Conservation (phyloP, 78 protist species). For the Dictyostelium discoideum region DNA sequence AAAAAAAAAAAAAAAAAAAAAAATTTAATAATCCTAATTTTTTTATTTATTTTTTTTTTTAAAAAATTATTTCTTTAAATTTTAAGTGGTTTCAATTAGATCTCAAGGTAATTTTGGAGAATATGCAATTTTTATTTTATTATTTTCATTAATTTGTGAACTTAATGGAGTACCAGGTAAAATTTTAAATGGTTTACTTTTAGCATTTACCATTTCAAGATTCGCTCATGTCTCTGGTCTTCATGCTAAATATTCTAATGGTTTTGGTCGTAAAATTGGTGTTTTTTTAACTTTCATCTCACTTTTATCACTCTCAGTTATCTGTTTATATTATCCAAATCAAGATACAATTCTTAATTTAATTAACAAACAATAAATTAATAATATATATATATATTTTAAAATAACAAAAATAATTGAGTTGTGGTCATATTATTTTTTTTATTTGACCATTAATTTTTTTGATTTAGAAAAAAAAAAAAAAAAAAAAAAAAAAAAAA, state of each 20-base stretch:
- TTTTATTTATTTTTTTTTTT: no score
- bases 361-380: neutral
- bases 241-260: neutral
- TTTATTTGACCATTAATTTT: no score
- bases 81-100: neutral
- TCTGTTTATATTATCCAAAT: neutral
- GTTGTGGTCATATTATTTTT: no score
- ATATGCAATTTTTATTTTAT: neutral
- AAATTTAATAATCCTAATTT: neutral
- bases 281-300: neutral
- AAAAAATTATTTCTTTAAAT: no score
- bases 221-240: conserved; percentile 20
- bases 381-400: no score
- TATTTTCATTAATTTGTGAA: conserved; percentile 20
- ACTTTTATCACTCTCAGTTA: neutral
- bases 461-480: no score
- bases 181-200: neutral
- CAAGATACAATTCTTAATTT: neutral
- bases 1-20: no score
- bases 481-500: no score
- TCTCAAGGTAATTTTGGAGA: conserved; percentile 61
- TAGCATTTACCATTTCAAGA: neutral
- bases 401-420: neutral
- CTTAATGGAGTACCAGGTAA: conserved; percentile 3
- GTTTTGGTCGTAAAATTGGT: conserved; percentile 23